Conservation (phyloP, 345 rosid species). For the Melastoma malabathricum region DNA sequence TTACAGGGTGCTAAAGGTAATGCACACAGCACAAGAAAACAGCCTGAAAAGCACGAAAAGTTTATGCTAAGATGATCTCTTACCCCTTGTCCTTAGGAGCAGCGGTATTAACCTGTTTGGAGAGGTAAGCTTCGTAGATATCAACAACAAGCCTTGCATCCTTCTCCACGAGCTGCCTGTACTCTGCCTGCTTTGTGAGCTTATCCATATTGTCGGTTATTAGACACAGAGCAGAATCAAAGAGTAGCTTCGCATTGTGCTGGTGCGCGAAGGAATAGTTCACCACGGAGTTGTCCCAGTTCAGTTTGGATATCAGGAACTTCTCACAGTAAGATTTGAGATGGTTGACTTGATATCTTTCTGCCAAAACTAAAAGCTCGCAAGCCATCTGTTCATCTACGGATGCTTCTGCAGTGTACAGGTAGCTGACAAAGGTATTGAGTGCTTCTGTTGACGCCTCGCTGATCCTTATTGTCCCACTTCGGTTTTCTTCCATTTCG, state of each 20-base stretch:
- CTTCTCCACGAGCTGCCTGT: no score
- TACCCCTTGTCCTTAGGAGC: no score
- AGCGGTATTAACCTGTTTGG: no score
- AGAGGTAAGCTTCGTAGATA: no score
- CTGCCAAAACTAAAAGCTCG: constrained; percentile 61
- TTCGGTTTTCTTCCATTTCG: constrained; percentile 75
- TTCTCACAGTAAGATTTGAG: constrained; percentile 70
- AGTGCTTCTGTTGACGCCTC: constrained; percentile 61
- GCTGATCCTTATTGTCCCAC: constrained; percentile 67
- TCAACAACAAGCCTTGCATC: no score
- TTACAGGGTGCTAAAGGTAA: no score
- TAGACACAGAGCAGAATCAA: constrained; percentile 40
- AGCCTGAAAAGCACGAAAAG: no score
- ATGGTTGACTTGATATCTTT: constrained; percentile 73
- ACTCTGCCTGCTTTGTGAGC: constrained; percentile 45
- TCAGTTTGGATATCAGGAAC: constrained; percentile 58
- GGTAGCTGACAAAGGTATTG: constrained; percentile 30
- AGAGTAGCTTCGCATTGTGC: constrained; percentile 67
- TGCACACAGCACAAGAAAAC: no score
- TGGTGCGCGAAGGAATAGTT: constrained; percentile 72
- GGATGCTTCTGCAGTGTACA: constrained; percentile 73
- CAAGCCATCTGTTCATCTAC: constrained; percentile 74
- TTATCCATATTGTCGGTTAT: constrained; percentile 76
- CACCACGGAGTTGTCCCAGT: constrained; percentile 62
- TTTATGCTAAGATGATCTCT: no score